Base-by-base conservation (phyloP, 2,329 filamentous ascomycete genomes). In the Aspergillus tanneri region DNA sequence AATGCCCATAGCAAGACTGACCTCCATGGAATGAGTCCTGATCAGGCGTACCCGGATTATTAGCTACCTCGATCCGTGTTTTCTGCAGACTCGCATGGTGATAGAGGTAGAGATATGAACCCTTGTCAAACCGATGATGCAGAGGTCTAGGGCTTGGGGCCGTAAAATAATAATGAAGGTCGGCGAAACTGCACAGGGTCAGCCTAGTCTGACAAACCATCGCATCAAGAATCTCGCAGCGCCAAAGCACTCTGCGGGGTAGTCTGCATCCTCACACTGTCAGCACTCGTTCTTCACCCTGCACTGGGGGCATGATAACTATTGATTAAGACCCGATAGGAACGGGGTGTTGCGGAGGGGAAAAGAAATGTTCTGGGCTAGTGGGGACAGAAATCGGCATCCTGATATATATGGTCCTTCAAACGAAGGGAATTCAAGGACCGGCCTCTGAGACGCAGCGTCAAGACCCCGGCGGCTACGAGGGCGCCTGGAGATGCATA, bases 41-140 rank as follows among this genome's bases (percentile, higher is more conserved):
- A n/a, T 81, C 76, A 14, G 77, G 70, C 8, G 80, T 83, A 21
- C 82, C 81, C 8, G 82, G 78, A 62, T 84, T 77, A 61, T 86
- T 85, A 25, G 83, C 83, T 50, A 85, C 72, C 65, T 86, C 83
- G 41, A 85, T 66, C 52, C 83, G 77, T 11, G 77, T 74, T 49
- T 72, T 77, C 41, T 75, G 73, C 50, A 77, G 72, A 41, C 72
- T 70, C 8, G 77, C 71, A 58, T 82, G 79, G 65, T 83, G 76
- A 65, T 83, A 84, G 44, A 86, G 67, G 65, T 85, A 86, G 52
- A 85, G 71, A 67, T 86, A 85, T 39, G 81, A 84, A 51, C 78
- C 74, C 59, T 82, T 83, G 58, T 83, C 80, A 66, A 86, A 85
- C 41, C 83, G 80, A 63, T 85, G 80, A 56, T 83, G 78, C 27